Evolutionary conservation across 2,329 filamentous ascomycete genomes (phyloP).

Genomic region (Pestalotiopsis sp.): DNA sequence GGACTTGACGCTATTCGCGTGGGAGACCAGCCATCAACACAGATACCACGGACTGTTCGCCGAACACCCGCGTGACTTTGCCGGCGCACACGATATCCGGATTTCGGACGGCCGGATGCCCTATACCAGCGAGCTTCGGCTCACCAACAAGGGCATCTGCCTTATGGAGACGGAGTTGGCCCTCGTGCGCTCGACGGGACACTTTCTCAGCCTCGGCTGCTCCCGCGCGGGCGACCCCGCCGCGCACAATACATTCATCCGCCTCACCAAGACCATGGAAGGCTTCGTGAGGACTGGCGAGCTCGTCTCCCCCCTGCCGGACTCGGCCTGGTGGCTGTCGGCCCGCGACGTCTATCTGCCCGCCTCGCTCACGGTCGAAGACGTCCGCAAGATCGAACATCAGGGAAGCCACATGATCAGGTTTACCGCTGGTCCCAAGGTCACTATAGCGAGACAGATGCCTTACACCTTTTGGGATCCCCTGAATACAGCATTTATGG

Average conservation of each 20-base stretch:
- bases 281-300: not conserved
- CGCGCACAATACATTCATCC: not conserved
- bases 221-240: not conserved
- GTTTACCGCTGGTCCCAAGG: not conserved
- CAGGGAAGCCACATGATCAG: not conserved
- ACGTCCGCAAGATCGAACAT: not conserved
- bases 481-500: conserved; percentile 4
- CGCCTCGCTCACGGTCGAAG: not conserved
- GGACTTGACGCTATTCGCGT: conserved; percentile 8
- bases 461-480: conserved; percentile 13
- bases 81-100: not conserved
- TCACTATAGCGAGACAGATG: not conserved
- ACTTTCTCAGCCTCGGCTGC: not conserved
- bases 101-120: not conserved
- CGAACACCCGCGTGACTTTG: not conserved
- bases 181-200: not conserved
- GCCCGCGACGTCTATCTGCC: conserved; percentile 1
- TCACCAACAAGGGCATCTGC: conserved; percentile 8
- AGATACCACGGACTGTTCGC: conserved; percentile 8
- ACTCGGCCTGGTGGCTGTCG: not conserved
- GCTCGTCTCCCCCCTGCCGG: not conserved
- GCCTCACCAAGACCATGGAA: conserved; percentile 4
- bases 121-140: conserved; percentile 3
- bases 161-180: not conserved
- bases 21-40: not conserved